phyloP scores from a whole-genome alignment of 305 asterid genomes.

The Salvia sclarea region DNA sequence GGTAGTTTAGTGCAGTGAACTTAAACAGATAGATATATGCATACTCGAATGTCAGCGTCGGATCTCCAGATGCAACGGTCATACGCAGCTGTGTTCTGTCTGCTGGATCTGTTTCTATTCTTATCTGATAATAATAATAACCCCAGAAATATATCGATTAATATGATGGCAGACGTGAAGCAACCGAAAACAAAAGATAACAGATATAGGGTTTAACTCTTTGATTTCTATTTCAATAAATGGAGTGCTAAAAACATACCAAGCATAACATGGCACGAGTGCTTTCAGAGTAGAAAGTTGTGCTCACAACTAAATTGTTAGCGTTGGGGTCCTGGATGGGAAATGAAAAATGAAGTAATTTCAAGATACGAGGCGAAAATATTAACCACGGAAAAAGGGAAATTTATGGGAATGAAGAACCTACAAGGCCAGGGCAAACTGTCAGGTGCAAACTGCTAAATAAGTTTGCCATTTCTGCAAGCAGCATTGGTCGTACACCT shows the following conservation, averaged over 20 bases:
- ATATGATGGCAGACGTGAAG: neutral
- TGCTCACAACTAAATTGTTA: conserved; percentile 91
- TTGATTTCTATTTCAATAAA: conserved; percentile 7
- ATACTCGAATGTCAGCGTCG: conserved; percentile 84
- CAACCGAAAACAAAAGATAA: neutral
- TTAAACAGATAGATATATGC: conserved; percentile 34
- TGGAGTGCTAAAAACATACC: conserved; percentile 55
- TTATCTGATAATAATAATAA: conserved; percentile 46
- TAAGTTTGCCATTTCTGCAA: conserved; percentile 81
- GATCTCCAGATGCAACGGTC: conserved; percentile 97
- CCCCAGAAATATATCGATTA: conserved; percentile 17
- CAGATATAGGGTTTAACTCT: neutral
- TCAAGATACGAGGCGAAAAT: conserved; percentile 30
- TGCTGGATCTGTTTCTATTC: conserved; percentile 99
- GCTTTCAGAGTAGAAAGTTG: conserved; percentile 91
- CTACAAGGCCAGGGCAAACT: conserved; percentile 95
- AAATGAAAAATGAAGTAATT: conserved; percentile 21
- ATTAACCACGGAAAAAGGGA: conserved; percentile 19
- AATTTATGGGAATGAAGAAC: conserved; percentile 39
- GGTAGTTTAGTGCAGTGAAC: conserved; percentile 14
- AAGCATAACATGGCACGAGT: conserved; percentile 96
- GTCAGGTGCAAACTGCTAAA: conserved; percentile 64
- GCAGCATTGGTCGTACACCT: conserved; percentile 89
- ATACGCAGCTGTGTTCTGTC: conserved; percentile 96
- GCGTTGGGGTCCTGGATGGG: conserved; percentile 88